phyloP scores from a whole-genome alignment of 2,329 filamentous ascomycete genomes.

The Ophiocordyceps unilateralis region DNA sequence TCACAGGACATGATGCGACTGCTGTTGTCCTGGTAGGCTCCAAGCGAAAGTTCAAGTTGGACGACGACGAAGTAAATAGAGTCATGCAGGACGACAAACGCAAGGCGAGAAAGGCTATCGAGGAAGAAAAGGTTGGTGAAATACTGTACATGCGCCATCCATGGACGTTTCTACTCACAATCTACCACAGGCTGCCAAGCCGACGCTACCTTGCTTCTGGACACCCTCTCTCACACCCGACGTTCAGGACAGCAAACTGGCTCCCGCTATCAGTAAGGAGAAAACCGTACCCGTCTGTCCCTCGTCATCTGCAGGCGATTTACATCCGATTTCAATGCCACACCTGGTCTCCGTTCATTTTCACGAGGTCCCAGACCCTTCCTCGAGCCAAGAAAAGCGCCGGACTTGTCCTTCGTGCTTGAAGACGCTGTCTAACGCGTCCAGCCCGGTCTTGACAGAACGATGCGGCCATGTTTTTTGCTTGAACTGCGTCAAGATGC shows the following conservation, averaged over 20 bases:
- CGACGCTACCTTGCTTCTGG: slow-evolving; percentile 77
- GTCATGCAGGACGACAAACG: slow-evolving; percentile 53
- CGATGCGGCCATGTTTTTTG: slow-evolving; percentile 89
- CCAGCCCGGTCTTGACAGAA: slow-evolving; percentile 66
- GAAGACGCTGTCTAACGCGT: slow-evolving; percentile 66
- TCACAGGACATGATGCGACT: background rate
- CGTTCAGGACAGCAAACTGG: slow-evolving; percentile 25
- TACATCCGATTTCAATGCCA: slow-evolving; percentile 65
- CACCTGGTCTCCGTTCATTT: slow-evolving; percentile 62
- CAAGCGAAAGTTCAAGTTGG: slow-evolving; percentile 61
- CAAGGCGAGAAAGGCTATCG: slow-evolving; percentile 52
- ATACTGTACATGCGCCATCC: background rate
- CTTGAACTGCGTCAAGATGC: slow-evolving; percentile 66
- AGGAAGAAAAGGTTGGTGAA: slow-evolving; percentile 47
- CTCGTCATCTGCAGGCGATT: slow-evolving; percentile 45
- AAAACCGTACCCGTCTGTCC: slow-evolving; percentile 65
- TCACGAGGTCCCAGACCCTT: slow-evolving; percentile 45
- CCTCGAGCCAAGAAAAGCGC: slow-evolving; percentile 23
- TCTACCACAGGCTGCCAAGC: slow-evolving; percentile 37
- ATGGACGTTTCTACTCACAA: slow-evolving; percentile 2
- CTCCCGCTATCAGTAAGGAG: slow-evolving; percentile 37
- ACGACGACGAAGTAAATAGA: slow-evolving; percentile 56
- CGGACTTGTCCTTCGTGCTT: slow-evolving; percentile 68
- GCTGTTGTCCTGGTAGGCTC: slow-evolving; percentile 7
- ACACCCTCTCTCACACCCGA: slow-evolving; percentile 65